Evolutionary conservation across 2,329 filamentous ascomycete species (phyloP), one percentile per base, ranked within the genome.

Genomic region (Fusarium avenaceum): DNA sequence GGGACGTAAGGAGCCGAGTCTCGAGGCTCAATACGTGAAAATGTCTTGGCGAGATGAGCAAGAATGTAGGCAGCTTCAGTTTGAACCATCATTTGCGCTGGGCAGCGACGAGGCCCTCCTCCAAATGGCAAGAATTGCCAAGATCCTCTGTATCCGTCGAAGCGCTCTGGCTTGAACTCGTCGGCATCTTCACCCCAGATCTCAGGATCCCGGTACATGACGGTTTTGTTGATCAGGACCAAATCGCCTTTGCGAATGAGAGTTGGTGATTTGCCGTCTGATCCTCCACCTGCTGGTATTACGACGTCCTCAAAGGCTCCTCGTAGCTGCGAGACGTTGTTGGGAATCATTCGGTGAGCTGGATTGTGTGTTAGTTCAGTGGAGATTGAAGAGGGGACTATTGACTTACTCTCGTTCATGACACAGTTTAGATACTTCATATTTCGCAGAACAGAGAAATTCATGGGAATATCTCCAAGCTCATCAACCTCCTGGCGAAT

Each of bases 31-130:
- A 49, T 22, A 1, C 43, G 51, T 1, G 20, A 30, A 13, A 22
- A 55, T 3, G n/a, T 39, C 51, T 55, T 39, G 0, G 43, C 51
- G 7, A 54, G 30, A 6, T 38, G 51, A n/a, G 30, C 30, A 47
- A 54, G 51, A 9, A 54, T 54, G 20, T 38, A 54, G 4, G 30
- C 51, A 0, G 51, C 51, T 8, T 54, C 51, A 20, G 51, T 54
- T 10, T 54, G 42, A 28, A 54, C 51, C 51, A 54, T 54, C 51
- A 54, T 54, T 6, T 54, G 51, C 14, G 51, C 51, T 1, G 42
- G 51, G 10, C 51, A 54, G 2, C 51, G 42, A 11, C 51, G 11
- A 1, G 51, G 51, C 0, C 51, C 42, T 7, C 51, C 51, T 13
- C 42, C 51, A 14, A 54, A 54, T 0, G 51, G 51, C 1, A 54